Evolutionary conservation across 306 rosid genomes (phyloP).

Genomic region (Senna tora): DNA sequence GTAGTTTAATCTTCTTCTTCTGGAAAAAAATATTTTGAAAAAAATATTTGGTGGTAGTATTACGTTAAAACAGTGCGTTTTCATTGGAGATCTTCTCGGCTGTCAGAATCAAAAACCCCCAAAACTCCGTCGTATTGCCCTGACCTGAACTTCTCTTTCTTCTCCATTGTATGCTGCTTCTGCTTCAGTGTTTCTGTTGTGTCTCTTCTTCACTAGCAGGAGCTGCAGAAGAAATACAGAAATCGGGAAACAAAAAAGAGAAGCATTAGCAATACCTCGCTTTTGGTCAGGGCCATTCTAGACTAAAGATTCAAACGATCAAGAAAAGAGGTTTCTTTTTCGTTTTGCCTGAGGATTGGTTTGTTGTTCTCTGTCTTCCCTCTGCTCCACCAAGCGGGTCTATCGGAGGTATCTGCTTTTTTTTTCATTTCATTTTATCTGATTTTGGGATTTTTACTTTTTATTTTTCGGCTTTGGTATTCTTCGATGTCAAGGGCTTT

Average conservation of each 20-base stretch:
- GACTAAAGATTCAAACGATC: neutral
- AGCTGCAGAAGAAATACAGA: neutral
- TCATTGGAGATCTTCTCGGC: constrained; percentile 33
- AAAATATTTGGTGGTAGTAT: neutral
- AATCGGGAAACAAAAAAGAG: no score
- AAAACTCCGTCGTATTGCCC: constrained; percentile 22
- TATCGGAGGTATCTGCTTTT: constrained; percentile 33
- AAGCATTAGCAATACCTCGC: neutral
- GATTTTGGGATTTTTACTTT: neutral
- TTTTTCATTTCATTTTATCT: neutral
- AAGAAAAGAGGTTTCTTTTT: neutral
- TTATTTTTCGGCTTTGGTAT: neutral
- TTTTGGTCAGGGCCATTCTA: neutral
- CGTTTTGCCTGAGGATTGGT: constrained; percentile 19
- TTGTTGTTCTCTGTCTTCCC: neutral
- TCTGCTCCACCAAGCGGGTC: neutral
- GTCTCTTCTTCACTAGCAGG: neutral
- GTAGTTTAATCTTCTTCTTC: neutral
- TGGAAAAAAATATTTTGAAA: neutral
- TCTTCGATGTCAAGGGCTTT: neutral
- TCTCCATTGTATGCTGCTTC: neutral
- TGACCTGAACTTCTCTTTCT: neutral
- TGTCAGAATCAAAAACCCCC: constrained; percentile 38
- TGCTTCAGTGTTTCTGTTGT: neutral
- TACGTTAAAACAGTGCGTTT: constrained; percentile 13